Evolutionary conservation across 208 protist species (phyloP), one percentile per base, ranked within the genome.

Genomic region (Porcisia deanei): DNA sequence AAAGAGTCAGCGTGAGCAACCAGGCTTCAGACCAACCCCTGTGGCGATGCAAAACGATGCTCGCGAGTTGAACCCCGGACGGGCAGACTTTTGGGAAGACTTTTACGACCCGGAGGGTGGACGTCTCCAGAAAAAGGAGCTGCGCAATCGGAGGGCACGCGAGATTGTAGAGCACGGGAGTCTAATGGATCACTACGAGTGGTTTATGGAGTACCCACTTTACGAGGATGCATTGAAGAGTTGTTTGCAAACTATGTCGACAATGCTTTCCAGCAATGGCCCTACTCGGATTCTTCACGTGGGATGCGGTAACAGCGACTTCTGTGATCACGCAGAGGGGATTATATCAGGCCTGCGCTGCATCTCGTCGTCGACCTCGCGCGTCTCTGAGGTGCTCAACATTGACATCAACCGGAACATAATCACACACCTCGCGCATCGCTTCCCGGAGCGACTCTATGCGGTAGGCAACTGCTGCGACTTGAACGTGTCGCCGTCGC

Each of bases 261-360:
- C 47, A 0, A 43, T n/a, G 20, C n/a, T 57, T 34, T 8, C 63
- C 7, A 20, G 4, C 2, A 8, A 49, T 3, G 6, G 39, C 9
- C 18, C 71, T 22, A 39, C 84, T 3, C 83, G 77, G 16, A 69
- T 90, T 9, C 69, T 92, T 54, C 88, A 92, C 64, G 71, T 87
- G 22, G 88, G 88, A 10, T 92, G 88, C 63, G 88, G 88, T 20
- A 92, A 90, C 80, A 92, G 88, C 58, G 80, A 88, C 73, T 88
- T 90, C 58, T 86, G 85, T 63, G 85, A 90, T 59, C 78, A 86
- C 59, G 68, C 87, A 12, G 55, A 64, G 18, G 74, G 59, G 0
- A 59, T 76, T 0, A 12, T 85, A 20, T 53, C 5, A 60, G 45
- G 37, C n/a, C 67, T 76, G 59, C 1, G 30, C 18, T 18, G 25